Percentiles rank a stretch among this genome's conserved stretches.
phyloP scores from a whole-genome alignment of 306 rosid genomes.

The Trifolium subterraneum region DNA sequence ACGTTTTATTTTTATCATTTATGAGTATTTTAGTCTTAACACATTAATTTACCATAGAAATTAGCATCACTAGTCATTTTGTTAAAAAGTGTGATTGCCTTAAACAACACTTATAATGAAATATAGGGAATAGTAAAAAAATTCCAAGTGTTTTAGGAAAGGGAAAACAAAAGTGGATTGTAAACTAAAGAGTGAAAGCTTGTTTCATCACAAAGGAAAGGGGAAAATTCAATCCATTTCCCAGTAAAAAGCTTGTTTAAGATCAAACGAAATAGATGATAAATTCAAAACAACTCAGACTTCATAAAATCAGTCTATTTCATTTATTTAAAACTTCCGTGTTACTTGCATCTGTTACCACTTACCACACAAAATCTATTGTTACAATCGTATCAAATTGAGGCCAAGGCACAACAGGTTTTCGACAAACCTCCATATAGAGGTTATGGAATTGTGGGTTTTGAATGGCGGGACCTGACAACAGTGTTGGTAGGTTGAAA shows the following conservation, averaged over 20 bases:
- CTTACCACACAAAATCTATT: not conserved
- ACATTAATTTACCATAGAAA: not conserved
- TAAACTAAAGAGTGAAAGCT: conserved; percentile 5
- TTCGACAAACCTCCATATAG: not conserved
- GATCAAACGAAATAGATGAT: not conserved
- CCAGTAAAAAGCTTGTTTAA: not conserved
- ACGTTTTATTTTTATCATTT: not conserved
- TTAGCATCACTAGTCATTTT: not conserved
- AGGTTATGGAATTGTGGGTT: not conserved
- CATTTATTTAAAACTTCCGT: not conserved
- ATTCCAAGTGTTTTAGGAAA: conserved; percentile 13
- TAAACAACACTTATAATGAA: not conserved
- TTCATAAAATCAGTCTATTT: not conserved
- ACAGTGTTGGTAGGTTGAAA: not conserved
- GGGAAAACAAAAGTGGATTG: not conserved
- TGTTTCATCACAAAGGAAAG: not conserved
- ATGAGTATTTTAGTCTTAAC: not conserved
- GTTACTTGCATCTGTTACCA: not conserved
- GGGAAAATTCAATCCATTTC: not conserved
- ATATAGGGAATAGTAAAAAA: conserved; percentile 12
- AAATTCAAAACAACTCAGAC: not conserved
- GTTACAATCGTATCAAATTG: not conserved
- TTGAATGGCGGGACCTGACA: not conserved
- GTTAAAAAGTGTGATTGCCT: not conserved
- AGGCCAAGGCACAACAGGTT: not conserved